These are phyloP conservation scores for Blastocladiella britannica DNA, from an alignment of 192 early-diverging fungal species.

Conservation along the genomic window DNA sequence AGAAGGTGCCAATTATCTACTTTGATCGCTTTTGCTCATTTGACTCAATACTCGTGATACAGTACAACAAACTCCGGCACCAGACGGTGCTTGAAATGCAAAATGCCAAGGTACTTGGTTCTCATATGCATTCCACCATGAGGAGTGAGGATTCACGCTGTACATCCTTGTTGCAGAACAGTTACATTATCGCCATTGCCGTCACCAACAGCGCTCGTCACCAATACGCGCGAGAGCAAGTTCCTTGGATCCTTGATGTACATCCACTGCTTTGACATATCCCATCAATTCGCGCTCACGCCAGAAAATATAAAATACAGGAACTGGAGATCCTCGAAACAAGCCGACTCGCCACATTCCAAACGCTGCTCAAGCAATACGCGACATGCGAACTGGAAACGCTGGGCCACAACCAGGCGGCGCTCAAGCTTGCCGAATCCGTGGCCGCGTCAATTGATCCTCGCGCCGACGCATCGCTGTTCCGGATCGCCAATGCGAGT, in stretches of 20 bases:
- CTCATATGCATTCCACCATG: neutral
- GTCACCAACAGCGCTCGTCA: neutral
- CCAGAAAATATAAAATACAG: neutral
- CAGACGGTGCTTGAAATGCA: neutral
- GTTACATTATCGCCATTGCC: neutral
- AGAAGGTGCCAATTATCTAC: neutral
- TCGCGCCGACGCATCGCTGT: neutral
- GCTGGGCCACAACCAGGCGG: neutral
- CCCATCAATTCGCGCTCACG: neutral
- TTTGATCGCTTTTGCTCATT: neutral
- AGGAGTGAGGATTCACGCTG: neutral
- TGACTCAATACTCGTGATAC: neutral
- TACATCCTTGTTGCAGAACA: neutral
- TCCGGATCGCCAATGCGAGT: neutral
- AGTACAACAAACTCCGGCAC: neutral
- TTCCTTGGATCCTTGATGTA: neutral
- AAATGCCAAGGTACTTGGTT: neutral
- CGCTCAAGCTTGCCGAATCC: neutral
- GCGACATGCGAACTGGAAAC: neutral
- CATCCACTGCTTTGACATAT: neutral
- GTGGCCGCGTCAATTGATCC: neutral
- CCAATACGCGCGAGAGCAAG: neutral
- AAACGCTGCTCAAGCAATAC: neutral
- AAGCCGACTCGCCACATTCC: neutral
- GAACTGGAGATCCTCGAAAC: neutral